Base-by-base conservation (phyloP, 768 basidiomycete genomes). In the Serpula lacrymans region DNA sequence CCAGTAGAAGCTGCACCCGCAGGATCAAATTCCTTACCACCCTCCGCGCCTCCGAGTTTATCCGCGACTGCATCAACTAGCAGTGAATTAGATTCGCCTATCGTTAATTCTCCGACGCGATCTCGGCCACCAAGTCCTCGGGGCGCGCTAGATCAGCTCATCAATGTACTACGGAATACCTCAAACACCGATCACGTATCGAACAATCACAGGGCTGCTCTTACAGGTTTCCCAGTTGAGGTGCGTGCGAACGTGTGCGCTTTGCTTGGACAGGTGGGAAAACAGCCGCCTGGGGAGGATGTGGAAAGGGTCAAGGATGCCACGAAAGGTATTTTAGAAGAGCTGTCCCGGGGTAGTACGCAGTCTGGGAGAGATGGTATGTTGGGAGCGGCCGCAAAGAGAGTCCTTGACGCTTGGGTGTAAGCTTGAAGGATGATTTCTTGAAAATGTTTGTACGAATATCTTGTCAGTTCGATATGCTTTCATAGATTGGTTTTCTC, bases 231-330 rank as follows among this genome's bases (percentile, higher is more conserved):
- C 52, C 83, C 83, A n/a, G 64, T 77, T 14, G 89, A 91, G 65
- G 77, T 92, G 42, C 77, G 87, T 34, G 68, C 77, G 20, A 92
- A 92, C 51, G 75, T 80, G 13, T 89, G 87, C 55, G 75, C 82
- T 6, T 71, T 92, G 44, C 62, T 92, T 20, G 69, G 76, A 28
- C 82, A 87, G 48, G 55, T 88, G 14, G 74, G 74, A 24, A 74
- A 73, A 49, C 70, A 80, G 51, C 63, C 68, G 3, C 57, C 73
- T 7, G 72, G 71, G 6, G 70, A 72, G 4, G 69, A 74, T 22
- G 57, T 80, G 41, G 59, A 63, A 18, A 63, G 58, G 24, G 53
- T 88, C 38, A 78, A 80, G 59, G 74, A 72, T 5, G 60, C 62
- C 31, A 64, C 75, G 18, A 59, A 66, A 34, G 70, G 76, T 8